A percentile compares a stretch with the other conserved stretches of the same genome.
Conservation (phyloP, 2,329 filamentous ascomycete genomes). For the Pyrenophora graminea region DNA sequence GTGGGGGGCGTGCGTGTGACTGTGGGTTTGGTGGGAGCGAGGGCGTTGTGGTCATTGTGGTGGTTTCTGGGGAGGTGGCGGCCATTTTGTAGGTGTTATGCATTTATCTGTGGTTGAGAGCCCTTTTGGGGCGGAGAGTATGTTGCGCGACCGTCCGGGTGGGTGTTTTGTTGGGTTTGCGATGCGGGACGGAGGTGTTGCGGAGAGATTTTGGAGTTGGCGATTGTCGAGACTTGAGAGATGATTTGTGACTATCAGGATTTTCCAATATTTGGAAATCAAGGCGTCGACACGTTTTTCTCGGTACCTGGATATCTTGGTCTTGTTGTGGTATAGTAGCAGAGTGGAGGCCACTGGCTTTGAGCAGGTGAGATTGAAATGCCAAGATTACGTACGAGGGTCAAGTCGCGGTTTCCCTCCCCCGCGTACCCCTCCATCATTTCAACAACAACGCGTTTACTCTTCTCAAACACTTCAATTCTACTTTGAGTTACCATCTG, state of each 20-base stretch:
- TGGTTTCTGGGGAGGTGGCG: background rate
- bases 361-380: conserved; percentile 8
- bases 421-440: conserved; percentile 11
- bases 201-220: background rate
- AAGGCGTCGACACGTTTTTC: no score
- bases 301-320: no score
- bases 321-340: background rate
- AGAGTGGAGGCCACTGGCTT: background rate
- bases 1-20: background rate
- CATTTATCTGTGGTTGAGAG: background rate
- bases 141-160: background rate
- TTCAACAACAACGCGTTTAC: conserved; percentile 4
- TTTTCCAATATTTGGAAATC: no score
- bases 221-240: no score
- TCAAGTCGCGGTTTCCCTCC: conserved; percentile 10
- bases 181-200: conserved; percentile 19
- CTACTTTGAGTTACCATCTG: background rate
- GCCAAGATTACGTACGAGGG: conserved; percentile 24
- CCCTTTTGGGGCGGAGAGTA: background rate
- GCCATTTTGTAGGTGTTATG: conserved; percentile 5
- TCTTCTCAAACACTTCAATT: background rate
- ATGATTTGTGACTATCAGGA: no score
- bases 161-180: conserved; percentile 7
- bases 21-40: background rate
- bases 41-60: background rate